phyloP scores from a whole-genome alignment of 78 protist species.

The Dictyostelium brefeldianum region DNA sequence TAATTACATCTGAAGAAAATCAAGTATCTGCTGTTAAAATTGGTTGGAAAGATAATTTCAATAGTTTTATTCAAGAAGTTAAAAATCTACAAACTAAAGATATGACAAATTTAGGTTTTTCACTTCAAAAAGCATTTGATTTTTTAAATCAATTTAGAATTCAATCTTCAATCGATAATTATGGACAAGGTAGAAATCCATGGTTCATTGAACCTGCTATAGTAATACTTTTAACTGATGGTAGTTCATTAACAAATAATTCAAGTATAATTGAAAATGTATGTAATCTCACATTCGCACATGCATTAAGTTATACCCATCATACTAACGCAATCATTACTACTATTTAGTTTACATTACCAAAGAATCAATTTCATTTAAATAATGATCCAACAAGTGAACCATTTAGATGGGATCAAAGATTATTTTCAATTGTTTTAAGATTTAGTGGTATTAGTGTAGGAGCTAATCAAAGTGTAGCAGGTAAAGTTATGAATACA shows the following conservation, averaged over 20 bases:
- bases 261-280: constrained; percentile 34
- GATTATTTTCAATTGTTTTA: constrained; percentile 56
- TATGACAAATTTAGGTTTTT: constrained; percentile 40
- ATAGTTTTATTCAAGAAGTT: constrained; percentile 57
- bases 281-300: too few relatives aligned
- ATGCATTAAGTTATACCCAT: too few relatives aligned
- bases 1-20: constrained; percentile 72
- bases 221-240: constrained; percentile 69
- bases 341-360: neutral
- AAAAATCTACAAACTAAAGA: constrained; percentile 60
- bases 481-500: neutral
- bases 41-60: constrained; percentile 54
- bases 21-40: neutral
- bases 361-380: neutral
- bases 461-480: neutral
- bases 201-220: constrained; percentile 58
- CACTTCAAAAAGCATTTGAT: constrained; percentile 68
- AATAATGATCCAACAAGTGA: constrained; percentile 55
- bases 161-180: constrained; percentile 51
- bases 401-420: constrained; percentile 86
- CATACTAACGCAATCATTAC: neutral
- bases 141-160: constrained; percentile 58
- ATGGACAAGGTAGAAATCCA: constrained; percentile 82
- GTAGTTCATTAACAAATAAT: constrained; percentile 39
- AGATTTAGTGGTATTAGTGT: constrained; percentile 13